Evolutionary conservation across 768 basidiomycete species (phyloP), one percentile per base, ranked within the genome.

Genomic region (Pluteus cervinus): DNA sequence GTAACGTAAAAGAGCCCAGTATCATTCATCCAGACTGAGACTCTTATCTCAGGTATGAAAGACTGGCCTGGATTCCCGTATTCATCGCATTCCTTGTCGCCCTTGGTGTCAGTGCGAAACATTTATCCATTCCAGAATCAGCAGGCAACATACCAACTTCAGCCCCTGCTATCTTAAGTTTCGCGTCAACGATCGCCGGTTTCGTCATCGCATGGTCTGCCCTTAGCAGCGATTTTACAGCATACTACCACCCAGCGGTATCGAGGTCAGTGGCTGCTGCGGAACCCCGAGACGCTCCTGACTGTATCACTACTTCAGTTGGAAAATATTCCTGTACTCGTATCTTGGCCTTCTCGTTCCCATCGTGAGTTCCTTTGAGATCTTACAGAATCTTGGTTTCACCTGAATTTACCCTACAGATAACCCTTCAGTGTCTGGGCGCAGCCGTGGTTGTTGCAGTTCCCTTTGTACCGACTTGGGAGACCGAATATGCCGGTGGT

Each of bases 31-130:
- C 29, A 17, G 33, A 40, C 28, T 33, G 22, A 26, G 30, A 24
- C 33, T 18, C 24, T 23, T 21, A n/a, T n/a, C 10, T 2, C 29
- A 71, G 68, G 66, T 90, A 86, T 48, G 87, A 88, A 48, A 71
- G 77, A 7, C 42, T 83, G 2, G 65, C 81, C 2, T 89, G 87
- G 86, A 67, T 89, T 12, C 88, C 89, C 0, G 73, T 86, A 12
- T 50, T 86, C n/a, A 60, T 90, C 36, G 73, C 79, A 7, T 88
- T 81, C 53, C 46, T 87, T 22, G 71, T 90, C 36, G 76, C 75
- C 7, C 58, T 84, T 9, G 86, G 82, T 3, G 65, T 86, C n/a
- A 77, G 85, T 0, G 86, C 79, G 0, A 81, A 84, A 45, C 68
- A 88, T 45, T 62, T 91, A 8, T 59, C 60, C 11, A 70, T 65